Conservation (phyloP, 352 stramenopile genomes). For the Phytophthora colocasiae region DNA sequence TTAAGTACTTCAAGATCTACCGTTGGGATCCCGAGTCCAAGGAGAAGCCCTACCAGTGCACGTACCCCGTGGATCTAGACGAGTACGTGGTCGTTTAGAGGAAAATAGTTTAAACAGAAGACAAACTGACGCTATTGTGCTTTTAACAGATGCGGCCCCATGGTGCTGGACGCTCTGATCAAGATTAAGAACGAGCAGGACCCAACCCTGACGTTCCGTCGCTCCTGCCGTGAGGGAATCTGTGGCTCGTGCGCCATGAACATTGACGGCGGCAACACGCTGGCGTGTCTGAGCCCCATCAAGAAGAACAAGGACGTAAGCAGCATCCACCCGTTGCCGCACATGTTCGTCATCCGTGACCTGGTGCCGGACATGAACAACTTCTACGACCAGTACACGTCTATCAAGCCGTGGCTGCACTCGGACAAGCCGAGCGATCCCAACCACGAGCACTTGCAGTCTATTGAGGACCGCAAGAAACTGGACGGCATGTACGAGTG, state of each 20-base stretch:
- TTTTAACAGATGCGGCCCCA: slow-evolving; percentile 92
- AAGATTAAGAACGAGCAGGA: slow-evolving; percentile 99
- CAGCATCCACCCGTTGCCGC: slow-evolving; percentile 99
- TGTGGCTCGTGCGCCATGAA: slow-evolving; percentile 99
- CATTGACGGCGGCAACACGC: slow-evolving; percentile 98
- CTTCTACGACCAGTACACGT: slow-evolving; percentile 98
- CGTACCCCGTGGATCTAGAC: slow-evolving; percentile 98
- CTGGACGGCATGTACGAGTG: slow-evolving; percentile 99
- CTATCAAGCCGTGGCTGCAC: slow-evolving; percentile 99
- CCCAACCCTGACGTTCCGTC: slow-evolving; percentile 98
- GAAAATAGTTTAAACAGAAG: background rate
- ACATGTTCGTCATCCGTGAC: slow-evolving; percentile 99
- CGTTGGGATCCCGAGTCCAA: slow-evolving; percentile 97
- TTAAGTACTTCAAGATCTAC: slow-evolving; percentile 99
- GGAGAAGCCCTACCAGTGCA: slow-evolving; percentile 94
- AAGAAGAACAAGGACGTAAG: slow-evolving; percentile 93
- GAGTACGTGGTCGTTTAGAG: slow-evolving; percentile 76
- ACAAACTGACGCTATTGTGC: slow-evolving; percentile 7
- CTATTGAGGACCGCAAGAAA: slow-evolving; percentile 98
- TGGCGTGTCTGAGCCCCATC: slow-evolving; percentile 98
- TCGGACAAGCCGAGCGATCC: slow-evolving; percentile 89
- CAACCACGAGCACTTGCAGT: slow-evolving; percentile 90
- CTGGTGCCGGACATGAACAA: slow-evolving; percentile 99
- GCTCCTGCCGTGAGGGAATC: slow-evolving; percentile 99
- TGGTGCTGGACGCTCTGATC: slow-evolving; percentile 99